Conservation (phyloP, 2,329 filamentous ascomycete genomes). For the Colletotrichum falcatum region DNA sequence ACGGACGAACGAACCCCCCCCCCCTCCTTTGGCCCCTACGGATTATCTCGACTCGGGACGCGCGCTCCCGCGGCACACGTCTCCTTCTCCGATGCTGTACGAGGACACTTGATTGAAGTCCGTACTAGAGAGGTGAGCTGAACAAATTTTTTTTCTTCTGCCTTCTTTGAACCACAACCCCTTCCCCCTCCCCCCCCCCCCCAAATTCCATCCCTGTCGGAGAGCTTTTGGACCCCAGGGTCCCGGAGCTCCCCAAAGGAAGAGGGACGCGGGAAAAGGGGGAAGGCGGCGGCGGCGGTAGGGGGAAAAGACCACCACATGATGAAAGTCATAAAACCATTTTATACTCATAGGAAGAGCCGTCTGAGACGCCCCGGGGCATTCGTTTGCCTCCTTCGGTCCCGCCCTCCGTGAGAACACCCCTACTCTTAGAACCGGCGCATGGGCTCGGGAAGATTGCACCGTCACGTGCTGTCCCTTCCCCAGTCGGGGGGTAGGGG, state of each 20-base stretch:
- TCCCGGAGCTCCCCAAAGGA: too few species aligned
- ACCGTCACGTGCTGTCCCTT: constrained; percentile 51
- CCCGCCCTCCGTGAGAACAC: constrained; percentile 24
- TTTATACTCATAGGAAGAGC: constrained; percentile 59
- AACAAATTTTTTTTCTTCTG: neutral
- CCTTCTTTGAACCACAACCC: too few species aligned
- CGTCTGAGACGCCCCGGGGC: constrained; percentile 55
- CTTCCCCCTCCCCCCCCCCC: too few species aligned
- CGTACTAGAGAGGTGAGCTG: neutral
- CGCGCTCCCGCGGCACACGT: too few species aligned
- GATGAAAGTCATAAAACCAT: constrained; percentile 55
- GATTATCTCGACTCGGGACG: too few species aligned
- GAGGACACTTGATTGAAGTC: neutral
- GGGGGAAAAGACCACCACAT: constrained; percentile 43
- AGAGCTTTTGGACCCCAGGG: neutral
- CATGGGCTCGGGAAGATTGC: constrained; percentile 41
- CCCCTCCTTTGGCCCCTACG: too few species aligned
- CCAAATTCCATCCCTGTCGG: too few species aligned
- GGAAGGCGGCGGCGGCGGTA: too few species aligned
- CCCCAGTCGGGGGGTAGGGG: constrained; percentile 31
- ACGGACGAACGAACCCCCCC: neutral
- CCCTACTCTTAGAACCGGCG: constrained; percentile 10
- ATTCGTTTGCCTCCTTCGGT: constrained; percentile 38
- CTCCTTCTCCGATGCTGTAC: too few species aligned
- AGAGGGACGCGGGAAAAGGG: too few species aligned